phyloP scores from a whole-genome alignment of 768 basidiomycete species.

The Pulveroboletus sp. region DNA sequence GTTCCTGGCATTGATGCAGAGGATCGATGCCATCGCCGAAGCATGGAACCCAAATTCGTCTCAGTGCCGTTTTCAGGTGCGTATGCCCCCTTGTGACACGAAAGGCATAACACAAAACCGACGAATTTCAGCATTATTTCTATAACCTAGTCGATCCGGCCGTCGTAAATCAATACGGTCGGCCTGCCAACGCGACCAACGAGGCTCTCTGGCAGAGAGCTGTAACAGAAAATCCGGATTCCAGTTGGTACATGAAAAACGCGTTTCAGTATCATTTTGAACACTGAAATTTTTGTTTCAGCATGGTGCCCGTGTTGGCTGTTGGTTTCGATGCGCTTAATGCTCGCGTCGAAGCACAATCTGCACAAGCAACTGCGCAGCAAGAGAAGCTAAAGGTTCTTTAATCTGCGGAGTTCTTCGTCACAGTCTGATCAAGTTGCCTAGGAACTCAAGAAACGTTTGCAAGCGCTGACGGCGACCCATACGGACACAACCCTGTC shows the following conservation, averaged over 20 bases:
- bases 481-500: conserved; percentile 67
- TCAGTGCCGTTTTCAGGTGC: conserved; percentile 77
- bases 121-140: conserved; percentile 59
- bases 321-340: conserved; percentile 80
- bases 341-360: conserved; percentile 73
- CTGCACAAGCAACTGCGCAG: conserved; percentile 59
- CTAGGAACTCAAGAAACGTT: conserved; percentile 64
- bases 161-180: conserved; percentile 60
- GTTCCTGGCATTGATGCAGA: conserved; percentile 48
- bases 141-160: conserved; percentile 79
- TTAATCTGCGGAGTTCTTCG: background rate
- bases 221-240: conserved; percentile 75
- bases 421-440: conserved; percentile 6
- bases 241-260: conserved; percentile 50
- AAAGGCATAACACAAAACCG: background rate
- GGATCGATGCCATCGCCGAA: conserved; percentile 58
- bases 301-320: conserved; percentile 76
- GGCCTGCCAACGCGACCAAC: conserved; percentile 68
- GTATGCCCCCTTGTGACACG: background rate
- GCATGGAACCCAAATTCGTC: conserved; percentile 71
- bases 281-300: conserved; percentile 27
- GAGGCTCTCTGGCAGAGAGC: conserved; percentile 78
- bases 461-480: conserved; percentile 55
- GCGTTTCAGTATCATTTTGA: background rate
- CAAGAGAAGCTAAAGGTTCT: conserved; percentile 59